Base-by-base conservation (phyloP, 768 basidiomycete genomes). In the Calocybe indica region DNA sequence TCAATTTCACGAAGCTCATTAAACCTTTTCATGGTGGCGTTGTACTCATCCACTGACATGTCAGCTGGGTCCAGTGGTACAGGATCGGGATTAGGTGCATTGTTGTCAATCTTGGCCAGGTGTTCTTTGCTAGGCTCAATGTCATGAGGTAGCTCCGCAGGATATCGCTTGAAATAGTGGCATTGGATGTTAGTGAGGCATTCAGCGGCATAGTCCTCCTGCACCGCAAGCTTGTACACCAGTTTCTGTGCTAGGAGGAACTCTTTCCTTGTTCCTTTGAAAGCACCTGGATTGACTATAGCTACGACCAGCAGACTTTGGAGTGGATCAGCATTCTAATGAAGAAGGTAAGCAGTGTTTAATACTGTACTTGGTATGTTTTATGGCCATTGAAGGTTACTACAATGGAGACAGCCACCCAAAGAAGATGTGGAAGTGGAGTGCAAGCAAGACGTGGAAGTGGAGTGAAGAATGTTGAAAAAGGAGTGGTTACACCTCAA, bases 211-310 rank as follows among this genome's bases (percentile, higher is more conserved):
- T 50, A 45, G n/a, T 43, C 40, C 1, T 45, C 43, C 5, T 15
- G 28, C 10, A 55, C 49, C 2, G 48, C 51, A 8, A 5, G 28
- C 1, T 37, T 30, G 30, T 55, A 52, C 0, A 30, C 45, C 0
- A 42, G n/a, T 33, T 50, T 49, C 36, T 52, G 32, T 1, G 29
- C 14, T 31, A 46, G 22, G 2, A 55, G 45, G 39, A 55, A 55
- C 5, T 36, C 49, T 37, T 42, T 49, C 8, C 51, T 31, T 1
- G 33, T 28, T 5, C 54, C 52, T 3, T 35, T 10, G 29, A 55
- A 55, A 10, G 45, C 43, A 1, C 54, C 54, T 13, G 54, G 54
- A 34, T 55, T 52, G 11, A 51, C 48, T 49, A 55, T 55, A n/a
- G n/a, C n/a, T n/a, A n/a, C n/a, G n/a, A n/a, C n/a, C n/a, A n/a